phyloP scores from a whole-genome alignment of 257 asterid genomes.

The Ballota nigra region DNA sequence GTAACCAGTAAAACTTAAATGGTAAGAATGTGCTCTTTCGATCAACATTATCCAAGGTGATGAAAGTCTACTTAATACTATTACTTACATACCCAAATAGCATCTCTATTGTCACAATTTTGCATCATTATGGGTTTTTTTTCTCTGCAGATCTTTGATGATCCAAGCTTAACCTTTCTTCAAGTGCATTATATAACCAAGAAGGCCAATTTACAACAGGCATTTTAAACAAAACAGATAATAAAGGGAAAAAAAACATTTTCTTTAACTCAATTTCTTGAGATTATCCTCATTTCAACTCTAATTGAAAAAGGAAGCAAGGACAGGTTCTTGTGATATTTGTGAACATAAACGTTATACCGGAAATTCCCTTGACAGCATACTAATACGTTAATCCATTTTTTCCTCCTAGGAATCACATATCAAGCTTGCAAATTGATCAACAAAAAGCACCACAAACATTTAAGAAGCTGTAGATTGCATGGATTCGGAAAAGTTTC shows the following conservation, averaged over 20 bases:
- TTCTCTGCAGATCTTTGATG: no score
- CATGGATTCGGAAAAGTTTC: not conserved
- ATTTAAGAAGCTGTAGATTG: not conserved
- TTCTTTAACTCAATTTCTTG: not conserved
- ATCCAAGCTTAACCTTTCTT: no score
- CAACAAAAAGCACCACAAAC: not conserved
- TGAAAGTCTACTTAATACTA: not conserved
- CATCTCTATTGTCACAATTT: no score
- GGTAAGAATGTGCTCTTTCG: not conserved
- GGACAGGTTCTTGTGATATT: not conserved
- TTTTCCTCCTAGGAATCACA: not conserved
- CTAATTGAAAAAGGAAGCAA: not conserved
- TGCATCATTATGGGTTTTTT: no score
- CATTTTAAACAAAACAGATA: no score
- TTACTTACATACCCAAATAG: no score
- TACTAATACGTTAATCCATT: no score
- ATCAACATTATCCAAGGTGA: not conserved
- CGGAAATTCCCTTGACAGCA: not conserved
- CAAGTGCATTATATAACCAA: no score
- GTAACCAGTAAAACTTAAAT: not conserved
- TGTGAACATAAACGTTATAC: not conserved
- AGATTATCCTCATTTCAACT: not conserved
- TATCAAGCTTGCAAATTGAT: not conserved
- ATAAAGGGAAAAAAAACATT: no score
- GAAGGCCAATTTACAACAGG: no score